Conservation (phyloP, 106 monocot genomes). For the Narthecium ossifragum region DNA sequence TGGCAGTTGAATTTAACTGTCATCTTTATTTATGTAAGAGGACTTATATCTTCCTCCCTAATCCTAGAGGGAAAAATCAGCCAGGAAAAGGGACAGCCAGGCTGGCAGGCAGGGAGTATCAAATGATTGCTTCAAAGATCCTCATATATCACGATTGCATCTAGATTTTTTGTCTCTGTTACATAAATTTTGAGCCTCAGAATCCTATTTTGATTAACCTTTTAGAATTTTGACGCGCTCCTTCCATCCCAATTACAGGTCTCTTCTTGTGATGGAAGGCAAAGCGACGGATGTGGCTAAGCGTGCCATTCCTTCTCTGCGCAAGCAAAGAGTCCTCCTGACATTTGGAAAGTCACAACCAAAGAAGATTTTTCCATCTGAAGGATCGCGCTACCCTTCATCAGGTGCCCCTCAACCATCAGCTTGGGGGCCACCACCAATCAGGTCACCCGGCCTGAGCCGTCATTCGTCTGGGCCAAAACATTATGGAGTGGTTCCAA, state of each 20-base stretch:
- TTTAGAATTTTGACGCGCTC: no score
- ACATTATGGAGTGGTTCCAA: conserved; percentile 35
- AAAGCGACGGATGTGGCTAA: conserved; percentile 62
- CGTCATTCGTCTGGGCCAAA: conserved; percentile 29
- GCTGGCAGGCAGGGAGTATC: no score
- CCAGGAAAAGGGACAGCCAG: no score
- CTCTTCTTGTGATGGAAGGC: conserved; percentile 64
- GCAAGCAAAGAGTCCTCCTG: conserved; percentile 55
- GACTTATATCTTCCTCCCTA: no score
- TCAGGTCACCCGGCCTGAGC: conserved; percentile 9
- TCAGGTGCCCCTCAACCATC: conserved; percentile 4
- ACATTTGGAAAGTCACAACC: conserved; percentile 65
- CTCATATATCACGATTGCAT: no score
- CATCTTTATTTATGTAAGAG: no score
- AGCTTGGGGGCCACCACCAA: conserved; percentile 24
- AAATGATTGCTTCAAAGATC: no score
- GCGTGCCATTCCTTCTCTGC: conserved; percentile 52
- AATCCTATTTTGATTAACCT: no score
- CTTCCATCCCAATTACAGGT: conserved; percentile 29
- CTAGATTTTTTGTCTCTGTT: no score
- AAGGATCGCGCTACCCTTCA: conserved; percentile 5
- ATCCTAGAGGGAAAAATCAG: no score
- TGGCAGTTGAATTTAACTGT: no score
- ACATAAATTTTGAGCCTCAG: no score
- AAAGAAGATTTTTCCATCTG: conserved; percentile 14